A percentile compares a stretch with the other conserved stretches of the same genome.
Evolutionary conservation across 2,329 filamentous ascomycete genomes (phyloP).

Genomic region (Hymenoscyphus repandus): DNA sequence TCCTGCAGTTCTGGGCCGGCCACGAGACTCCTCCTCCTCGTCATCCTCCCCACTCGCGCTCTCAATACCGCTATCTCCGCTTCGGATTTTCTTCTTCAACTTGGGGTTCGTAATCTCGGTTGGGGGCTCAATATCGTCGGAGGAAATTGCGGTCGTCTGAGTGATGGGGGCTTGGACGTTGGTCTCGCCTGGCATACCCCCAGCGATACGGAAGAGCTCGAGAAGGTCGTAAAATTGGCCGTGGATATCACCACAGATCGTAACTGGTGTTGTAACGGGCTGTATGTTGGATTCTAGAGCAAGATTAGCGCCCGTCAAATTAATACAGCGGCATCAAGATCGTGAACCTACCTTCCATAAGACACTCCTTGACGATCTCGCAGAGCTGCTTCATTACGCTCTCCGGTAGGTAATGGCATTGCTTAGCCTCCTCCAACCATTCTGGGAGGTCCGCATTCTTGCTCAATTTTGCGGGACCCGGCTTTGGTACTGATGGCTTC

Average conservation of each 20-base stretch:
- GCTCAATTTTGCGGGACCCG: slow-evolving; percentile 80
- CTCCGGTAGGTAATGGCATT: slow-evolving; percentile 95
- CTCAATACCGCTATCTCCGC: slow-evolving; percentile 44
- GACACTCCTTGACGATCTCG: slow-evolving; percentile 96
- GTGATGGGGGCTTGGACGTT: slow-evolving; percentile 64
- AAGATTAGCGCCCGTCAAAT: slow-evolving; percentile 17
- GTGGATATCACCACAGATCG: slow-evolving; percentile 96
- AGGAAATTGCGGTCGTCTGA: slow-evolving; percentile 69
- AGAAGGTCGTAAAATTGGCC: slow-evolving; percentile 98
- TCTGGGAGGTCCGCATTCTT: slow-evolving; percentile 85
- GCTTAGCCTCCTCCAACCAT: slow-evolving; percentile 94
- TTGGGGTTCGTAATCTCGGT: slow-evolving; percentile 85
- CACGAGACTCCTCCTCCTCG: slow-evolving; percentile 44
- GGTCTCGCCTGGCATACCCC: slow-evolving; percentile 88
- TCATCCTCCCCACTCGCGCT: slow-evolving; percentile 46
- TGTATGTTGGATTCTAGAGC: slow-evolving; percentile 90
- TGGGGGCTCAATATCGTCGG: slow-evolving; percentile 89
- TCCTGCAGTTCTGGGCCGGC: slow-evolving; percentile 39
- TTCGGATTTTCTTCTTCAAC: slow-evolving; percentile 77
- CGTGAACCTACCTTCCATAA: slow-evolving; percentile 81
- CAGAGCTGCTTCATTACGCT: slow-evolving; percentile 97
- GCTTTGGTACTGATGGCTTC: slow-evolving; percentile 64
- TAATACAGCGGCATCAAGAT: neutral
- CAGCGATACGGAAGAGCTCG: slow-evolving; percentile 92
- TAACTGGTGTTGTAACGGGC: slow-evolving; percentile 93